Conservation (phyloP, 2,329 filamentous ascomycete genomes). For the Cladosporium oxysporum region DNA sequence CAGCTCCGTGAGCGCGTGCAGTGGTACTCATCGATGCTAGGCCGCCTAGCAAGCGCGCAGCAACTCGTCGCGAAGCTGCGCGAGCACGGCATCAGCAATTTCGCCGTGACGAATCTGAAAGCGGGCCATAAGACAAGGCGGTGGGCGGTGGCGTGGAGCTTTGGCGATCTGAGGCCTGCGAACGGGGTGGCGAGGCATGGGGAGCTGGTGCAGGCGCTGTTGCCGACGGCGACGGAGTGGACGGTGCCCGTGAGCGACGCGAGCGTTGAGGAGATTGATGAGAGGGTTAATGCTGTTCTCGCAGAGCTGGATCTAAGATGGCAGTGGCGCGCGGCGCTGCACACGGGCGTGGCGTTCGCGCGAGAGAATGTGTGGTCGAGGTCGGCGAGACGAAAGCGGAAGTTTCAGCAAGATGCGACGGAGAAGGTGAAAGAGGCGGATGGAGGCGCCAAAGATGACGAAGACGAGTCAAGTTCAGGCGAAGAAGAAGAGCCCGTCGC, state of each 20-base stretch:
- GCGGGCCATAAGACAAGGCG: slow-evolving; percentile 77
- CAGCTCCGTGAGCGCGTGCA: slow-evolving; percentile 61
- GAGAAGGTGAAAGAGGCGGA: slow-evolving; percentile 35
- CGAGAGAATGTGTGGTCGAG: slow-evolving; percentile 77
- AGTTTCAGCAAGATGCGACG: slow-evolving; percentile 36
- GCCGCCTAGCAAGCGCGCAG: slow-evolving; percentile 70
- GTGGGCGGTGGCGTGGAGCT: slow-evolving; percentile 92
- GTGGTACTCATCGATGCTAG: slow-evolving; percentile 93
- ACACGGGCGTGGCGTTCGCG: slow-evolving; percentile 63
- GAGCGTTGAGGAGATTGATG: slow-evolving; percentile 33
- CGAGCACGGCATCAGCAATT: slow-evolving; percentile 67
- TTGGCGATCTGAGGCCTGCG: slow-evolving; percentile 64
- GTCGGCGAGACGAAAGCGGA: slow-evolving; percentile 65
- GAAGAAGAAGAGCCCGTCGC: slow-evolving; percentile 38
- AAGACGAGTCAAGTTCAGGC: slow-evolving; percentile 21
- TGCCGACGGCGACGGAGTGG: slow-evolving; percentile 52
- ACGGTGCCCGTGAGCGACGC: slow-evolving; percentile 41
- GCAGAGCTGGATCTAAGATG: slow-evolving; percentile 62
- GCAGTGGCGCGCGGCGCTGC: slow-evolving; percentile 59
- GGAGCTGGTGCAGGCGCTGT: slow-evolving; percentile 31
- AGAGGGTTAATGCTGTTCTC: slow-evolving; percentile 52
- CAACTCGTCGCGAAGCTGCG: slow-evolving; percentile 63
- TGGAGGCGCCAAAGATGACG: slow-evolving; percentile 23
- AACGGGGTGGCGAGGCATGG: slow-evolving; percentile 41
- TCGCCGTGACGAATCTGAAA: slow-evolving; percentile 76